A percentile compares a stretch with the other conserved stretches of the same genome.
Conservation (phyloP, 148 eudicot genomes). For the Gaultheria prostrata region DNA sequence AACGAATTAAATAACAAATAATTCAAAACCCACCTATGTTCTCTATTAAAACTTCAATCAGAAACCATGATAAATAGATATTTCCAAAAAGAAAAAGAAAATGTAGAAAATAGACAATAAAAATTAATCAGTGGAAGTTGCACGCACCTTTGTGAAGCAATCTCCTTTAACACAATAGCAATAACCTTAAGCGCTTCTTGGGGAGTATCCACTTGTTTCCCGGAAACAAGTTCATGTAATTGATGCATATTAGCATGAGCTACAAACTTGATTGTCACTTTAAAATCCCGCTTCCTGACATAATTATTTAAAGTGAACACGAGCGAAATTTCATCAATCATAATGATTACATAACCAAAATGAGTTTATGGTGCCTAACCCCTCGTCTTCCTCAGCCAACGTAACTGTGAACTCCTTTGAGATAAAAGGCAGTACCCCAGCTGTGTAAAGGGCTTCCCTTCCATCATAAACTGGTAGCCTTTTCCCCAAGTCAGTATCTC, state of each 20-base stretch:
- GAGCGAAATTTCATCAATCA: not conserved
- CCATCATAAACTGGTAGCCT: slow-evolving; percentile 73
- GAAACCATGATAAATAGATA: not conserved
- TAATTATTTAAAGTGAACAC: not conserved
- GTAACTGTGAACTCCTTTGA: slow-evolving; percentile 44
- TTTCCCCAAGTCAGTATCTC: slow-evolving; percentile 53
- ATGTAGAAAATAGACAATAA: not conserved
- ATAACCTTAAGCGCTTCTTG: slow-evolving; percentile 60
- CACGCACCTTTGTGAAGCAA: slow-evolving; percentile 55
- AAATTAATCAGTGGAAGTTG: not conserved
- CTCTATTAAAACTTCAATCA: not conserved
- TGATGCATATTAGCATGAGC: slow-evolving; percentile 56
- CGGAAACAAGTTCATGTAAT: slow-evolving; percentile 55
- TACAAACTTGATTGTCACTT: slow-evolving; percentile 57
- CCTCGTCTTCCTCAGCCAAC: slow-evolving; percentile 44
- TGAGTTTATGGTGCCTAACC: slow-evolving; percentile 30
- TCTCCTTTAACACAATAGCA: slow-evolving; percentile 63
- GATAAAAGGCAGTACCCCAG: slow-evolving; percentile 57
- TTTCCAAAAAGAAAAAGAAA: not conserved
- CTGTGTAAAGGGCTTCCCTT: slow-evolving; percentile 52
- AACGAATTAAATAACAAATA: not conserved
- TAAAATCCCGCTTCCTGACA: slow-evolving; percentile 49
- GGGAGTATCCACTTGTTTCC: slow-evolving; percentile 56
- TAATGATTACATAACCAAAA: not conserved
- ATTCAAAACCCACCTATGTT: not conserved